Conservation (phyloP, 2,329 filamentous ascomycete species). For the Penicillium brasilianum region DNA sequence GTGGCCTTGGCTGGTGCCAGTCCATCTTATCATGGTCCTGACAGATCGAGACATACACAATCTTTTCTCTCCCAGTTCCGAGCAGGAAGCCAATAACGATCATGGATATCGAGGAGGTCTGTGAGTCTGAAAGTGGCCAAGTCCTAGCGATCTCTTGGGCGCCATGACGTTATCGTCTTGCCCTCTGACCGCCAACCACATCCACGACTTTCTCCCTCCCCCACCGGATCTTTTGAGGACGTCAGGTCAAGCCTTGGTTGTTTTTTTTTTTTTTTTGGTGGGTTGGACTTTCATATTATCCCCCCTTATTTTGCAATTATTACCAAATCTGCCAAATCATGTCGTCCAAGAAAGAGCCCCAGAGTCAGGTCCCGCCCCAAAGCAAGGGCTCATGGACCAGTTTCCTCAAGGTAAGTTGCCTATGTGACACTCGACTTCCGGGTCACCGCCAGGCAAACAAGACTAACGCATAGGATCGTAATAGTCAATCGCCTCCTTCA, state of each 20-base stretch:
- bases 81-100: background rate
- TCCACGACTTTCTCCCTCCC: slow-evolving; percentile 11
- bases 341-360: slow-evolving; percentile 47
- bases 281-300: background rate
- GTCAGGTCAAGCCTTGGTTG: slow-evolving; percentile 1
- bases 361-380: slow-evolving; percentile 45
- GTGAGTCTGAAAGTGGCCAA: background rate
- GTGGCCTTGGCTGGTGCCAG: background rate
- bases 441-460: background rate
- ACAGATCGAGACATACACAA: background rate
- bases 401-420: slow-evolving; percentile 50
- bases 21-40: background rate
- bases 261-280: slow-evolving; percentile 4
- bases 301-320: background rate
- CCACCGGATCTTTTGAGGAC: slow-evolving; percentile 14
- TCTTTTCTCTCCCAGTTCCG: background rate
- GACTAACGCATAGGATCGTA: background rate
- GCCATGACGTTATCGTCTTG: slow-evolving; percentile 33
- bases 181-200: slow-evolving; percentile 31
- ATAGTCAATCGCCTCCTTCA: slow-evolving; percentile 76
- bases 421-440: background rate
- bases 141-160: background rate
- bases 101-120: background rate
- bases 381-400: slow-evolving; percentile 55
- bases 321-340: slow-evolving; percentile 20